Evolutionary conservation across 2,329 filamentous ascomycete species (phyloP).

Genomic region (Chalaropsis ovoidea): DNA sequence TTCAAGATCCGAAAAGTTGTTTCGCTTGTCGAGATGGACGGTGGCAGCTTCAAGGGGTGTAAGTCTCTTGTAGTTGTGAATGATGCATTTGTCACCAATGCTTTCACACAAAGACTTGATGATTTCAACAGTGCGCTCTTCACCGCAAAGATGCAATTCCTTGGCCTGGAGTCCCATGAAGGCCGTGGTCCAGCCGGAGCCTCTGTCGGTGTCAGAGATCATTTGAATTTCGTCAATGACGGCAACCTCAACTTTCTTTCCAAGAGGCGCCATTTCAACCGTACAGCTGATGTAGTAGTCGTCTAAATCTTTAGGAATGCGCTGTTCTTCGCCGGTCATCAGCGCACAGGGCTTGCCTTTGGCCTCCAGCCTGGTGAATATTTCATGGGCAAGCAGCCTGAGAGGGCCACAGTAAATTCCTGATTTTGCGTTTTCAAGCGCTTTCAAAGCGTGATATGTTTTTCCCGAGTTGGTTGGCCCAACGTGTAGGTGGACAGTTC

Average conservation of each 20-base stretch:
- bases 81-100: slow-evolving; percentile 69
- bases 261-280: slow-evolving; percentile 71
- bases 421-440: slow-evolving; percentile 61
- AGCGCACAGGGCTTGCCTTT: slow-evolving; percentile 69
- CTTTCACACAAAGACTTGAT: slow-evolving; percentile 67
- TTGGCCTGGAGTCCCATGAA: slow-evolving; percentile 75
- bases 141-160: slow-evolving; percentile 89
- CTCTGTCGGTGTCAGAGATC: slow-evolving; percentile 69
- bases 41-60: slow-evolving; percentile 62
- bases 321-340: slow-evolving; percentile 83
- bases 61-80: slow-evolving; percentile 75
- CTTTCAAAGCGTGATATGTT: slow-evolving; percentile 85
- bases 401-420: slow-evolving; percentile 89
- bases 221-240: slow-evolving; percentile 99
- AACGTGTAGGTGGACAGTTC: slow-evolving; percentile 84
- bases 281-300: slow-evolving; percentile 70
- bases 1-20: slow-evolving; percentile 53
- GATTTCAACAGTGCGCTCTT: slow-evolving; percentile 69
- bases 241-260: slow-evolving; percentile 62
- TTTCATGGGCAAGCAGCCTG: slow-evolving; percentile 80
- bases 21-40: slow-evolving; percentile 46
- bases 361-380: slow-evolving; percentile 76
- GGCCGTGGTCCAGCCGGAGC: slow-evolving; percentile 91
- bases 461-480: slow-evolving; percentile 97
- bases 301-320: slow-evolving; percentile 51